Evolutionary conservation across 495 filamentous ascomycete species (phyloP).

Genomic region (Lasiosphaeria hispida): DNA sequence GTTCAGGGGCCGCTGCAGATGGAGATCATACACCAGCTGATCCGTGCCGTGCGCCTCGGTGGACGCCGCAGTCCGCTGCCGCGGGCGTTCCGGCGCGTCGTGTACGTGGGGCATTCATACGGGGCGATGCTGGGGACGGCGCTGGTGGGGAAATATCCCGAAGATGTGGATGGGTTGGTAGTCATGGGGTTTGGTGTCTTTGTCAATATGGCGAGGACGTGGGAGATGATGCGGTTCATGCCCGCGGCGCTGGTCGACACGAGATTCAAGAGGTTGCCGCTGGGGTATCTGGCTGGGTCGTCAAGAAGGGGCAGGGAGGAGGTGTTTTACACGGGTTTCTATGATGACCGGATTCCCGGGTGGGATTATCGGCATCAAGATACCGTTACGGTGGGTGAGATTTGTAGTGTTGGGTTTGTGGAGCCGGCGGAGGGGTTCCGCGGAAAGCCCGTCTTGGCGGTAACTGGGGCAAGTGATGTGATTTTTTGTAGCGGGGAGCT

Average conservation of each 20-base stretch:
- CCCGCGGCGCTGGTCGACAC: neutral
- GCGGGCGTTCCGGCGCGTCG: conserved; percentile 1
- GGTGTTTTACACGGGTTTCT: too few relatives aligned
- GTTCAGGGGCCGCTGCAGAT: conserved; percentile 18
- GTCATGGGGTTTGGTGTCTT: conserved; percentile 14
- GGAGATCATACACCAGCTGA: conserved; percentile 13
- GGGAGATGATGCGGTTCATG: neutral
- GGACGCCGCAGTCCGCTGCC: neutral
- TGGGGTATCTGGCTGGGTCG: too few relatives aligned
- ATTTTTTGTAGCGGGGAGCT: too few relatives aligned
- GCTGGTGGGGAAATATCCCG: conserved; percentile 12
- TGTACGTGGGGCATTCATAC: conserved; percentile 22
- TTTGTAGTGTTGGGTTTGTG: too few relatives aligned
- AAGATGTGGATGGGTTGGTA: conserved; percentile 13
- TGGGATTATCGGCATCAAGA: too few relatives aligned
- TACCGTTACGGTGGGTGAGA: too few relatives aligned
- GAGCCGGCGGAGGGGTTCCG: too few relatives aligned
- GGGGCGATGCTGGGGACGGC: conserved; percentile 10
- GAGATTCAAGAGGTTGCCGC: too few relatives aligned
- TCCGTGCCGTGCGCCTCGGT: neutral
- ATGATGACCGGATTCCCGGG: too few relatives aligned
- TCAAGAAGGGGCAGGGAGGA: too few relatives aligned
- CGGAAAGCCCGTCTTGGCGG: too few relatives aligned
- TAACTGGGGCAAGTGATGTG: too few relatives aligned
- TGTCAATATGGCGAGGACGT: neutral